These are phyloP conservation scores for Mucor plumbeus DNA, from an alignment of 371 early-diverging fungal genomes.

Conservation along the genomic window DNA sequence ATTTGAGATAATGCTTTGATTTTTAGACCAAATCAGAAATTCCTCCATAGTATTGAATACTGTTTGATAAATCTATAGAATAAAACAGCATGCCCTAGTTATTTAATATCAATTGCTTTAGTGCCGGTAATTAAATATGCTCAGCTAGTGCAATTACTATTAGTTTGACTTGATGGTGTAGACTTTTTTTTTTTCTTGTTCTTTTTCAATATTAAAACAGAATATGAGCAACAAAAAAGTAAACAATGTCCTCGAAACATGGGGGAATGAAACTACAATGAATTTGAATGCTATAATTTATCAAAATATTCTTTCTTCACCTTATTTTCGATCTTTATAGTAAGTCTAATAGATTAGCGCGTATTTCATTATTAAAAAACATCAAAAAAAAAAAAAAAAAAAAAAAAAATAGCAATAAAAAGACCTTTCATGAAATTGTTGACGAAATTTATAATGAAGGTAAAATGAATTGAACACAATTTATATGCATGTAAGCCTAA, in stretches of 20 bases:
- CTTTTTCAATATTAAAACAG: neutral
- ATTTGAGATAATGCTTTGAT: slow-evolving; percentile 3
- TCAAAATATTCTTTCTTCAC: slow-evolving; percentile 73
- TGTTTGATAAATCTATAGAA: neutral
- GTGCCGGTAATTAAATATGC: no score
- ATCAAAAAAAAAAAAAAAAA: no score
- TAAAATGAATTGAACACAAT: slow-evolving; percentile 13
- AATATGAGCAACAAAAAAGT: slow-evolving; percentile 45
- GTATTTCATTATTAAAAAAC: neutral
- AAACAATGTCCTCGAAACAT: slow-evolving; percentile 70
- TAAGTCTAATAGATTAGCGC: slow-evolving; percentile 40
- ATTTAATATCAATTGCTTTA: no score
- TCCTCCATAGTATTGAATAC: neutral
- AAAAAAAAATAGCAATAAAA: slow-evolving; percentile 68
- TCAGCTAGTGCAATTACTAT: no score
- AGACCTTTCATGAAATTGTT: slow-evolving; percentile 83
- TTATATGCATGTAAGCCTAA: neutral
- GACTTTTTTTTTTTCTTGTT: slow-evolving; percentile 5
- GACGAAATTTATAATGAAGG: slow-evolving; percentile 84
- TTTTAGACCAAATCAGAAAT: slow-evolving; percentile 10
- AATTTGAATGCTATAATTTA: slow-evolving; percentile 82
- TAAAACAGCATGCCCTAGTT: neutral
- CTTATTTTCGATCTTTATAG: slow-evolving; percentile 73
- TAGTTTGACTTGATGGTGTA: neutral
- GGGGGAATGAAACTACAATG: slow-evolving; percentile 84